These are phyloP conservation scores for Vachellia pachyceras DNA, from an alignment of 306 rosid species.

Conservation along the genomic window DNA sequence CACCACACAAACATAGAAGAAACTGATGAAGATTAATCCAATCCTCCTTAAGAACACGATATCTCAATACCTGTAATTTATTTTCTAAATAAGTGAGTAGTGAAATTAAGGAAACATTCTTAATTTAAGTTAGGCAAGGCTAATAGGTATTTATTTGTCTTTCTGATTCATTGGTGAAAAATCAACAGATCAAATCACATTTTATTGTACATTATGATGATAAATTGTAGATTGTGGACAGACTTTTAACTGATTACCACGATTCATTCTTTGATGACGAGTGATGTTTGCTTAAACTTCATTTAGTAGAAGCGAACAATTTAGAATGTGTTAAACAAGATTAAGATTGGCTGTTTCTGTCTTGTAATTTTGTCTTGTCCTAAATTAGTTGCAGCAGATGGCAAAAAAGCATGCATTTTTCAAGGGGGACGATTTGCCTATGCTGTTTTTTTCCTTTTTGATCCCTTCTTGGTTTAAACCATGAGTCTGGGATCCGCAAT, in stretches of 20 bases:
- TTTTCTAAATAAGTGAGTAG: constrained; percentile 30
- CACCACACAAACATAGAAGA: constrained; percentile 32
- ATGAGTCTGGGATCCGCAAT: no score
- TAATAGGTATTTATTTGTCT: constrained; percentile 15
- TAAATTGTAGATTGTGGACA: constrained; percentile 28
- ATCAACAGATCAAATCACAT: constrained; percentile 28
- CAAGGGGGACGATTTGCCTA: neutral
- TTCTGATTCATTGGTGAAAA: constrained; percentile 19
- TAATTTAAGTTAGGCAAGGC: constrained; percentile 29
- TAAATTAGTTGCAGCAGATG: neutral
- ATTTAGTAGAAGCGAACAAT: neutral
- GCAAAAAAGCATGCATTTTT: neutral
- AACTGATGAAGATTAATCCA: constrained; percentile 10
- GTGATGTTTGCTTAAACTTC: constrained; percentile 13
- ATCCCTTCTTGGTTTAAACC: neutral
- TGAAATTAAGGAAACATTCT: constrained; percentile 33
- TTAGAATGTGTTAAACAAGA: neutral
- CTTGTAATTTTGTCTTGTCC: neutral
- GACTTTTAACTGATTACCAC: constrained; percentile 19
- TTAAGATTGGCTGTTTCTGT: neutral
- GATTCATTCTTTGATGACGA: constrained; percentile 17
- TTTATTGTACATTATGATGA: constrained; percentile 39
- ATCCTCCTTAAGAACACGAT: constrained; percentile 35
- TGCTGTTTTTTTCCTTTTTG: neutral
- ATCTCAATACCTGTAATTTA: constrained; percentile 53